phyloP scores from a whole-genome alignment of 208 protist genomes.

The Acanthamoeba healyi region DNA sequence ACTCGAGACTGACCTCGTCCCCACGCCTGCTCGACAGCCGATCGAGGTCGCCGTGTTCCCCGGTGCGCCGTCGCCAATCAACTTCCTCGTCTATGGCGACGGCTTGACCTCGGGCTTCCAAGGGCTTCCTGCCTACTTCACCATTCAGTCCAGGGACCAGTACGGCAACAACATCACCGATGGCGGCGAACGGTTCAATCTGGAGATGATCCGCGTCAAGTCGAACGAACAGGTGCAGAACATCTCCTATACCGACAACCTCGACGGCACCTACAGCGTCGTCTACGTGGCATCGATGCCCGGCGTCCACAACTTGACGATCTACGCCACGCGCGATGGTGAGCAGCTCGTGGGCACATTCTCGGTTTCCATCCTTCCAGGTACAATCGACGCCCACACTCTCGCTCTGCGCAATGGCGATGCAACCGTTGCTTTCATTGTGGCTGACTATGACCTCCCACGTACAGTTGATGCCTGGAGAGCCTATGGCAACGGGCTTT shows the following conservation, averaged over 20 bases:
- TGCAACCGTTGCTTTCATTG: too few relatives aligned
- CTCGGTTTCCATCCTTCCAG: constrained; percentile 18
- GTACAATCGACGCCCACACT: neutral
- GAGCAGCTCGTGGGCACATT: neutral
- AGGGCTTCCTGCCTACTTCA: constrained; percentile 36
- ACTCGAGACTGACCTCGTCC: too few relatives aligned
- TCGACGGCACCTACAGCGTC: constrained; percentile 70
- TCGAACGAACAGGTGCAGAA: neutral
- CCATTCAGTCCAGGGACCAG: constrained; percentile 39
- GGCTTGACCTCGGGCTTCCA: constrained; percentile 11
- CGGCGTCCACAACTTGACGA: constrained; percentile 61
- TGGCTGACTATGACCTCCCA: neutral
- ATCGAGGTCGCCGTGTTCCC: constrained; percentile 15
- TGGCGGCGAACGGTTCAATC: neutral
- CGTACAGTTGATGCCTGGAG: constrained; percentile 16
- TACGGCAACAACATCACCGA: constrained; percentile 72
- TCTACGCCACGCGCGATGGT: neutral
- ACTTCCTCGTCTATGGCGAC: constrained; percentile 56
- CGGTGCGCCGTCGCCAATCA: neutral
- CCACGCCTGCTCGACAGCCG: neutral
- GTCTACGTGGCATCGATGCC: constrained; percentile 26
- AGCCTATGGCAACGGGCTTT: constrained; percentile 1
- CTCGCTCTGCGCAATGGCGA: too few relatives aligned
- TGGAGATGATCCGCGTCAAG: neutral
- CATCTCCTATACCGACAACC: constrained; percentile 34